Base-by-base conservation (phyloP, 2,329 filamentous ascomycete species). In the Ascochyta fabae region DNA sequence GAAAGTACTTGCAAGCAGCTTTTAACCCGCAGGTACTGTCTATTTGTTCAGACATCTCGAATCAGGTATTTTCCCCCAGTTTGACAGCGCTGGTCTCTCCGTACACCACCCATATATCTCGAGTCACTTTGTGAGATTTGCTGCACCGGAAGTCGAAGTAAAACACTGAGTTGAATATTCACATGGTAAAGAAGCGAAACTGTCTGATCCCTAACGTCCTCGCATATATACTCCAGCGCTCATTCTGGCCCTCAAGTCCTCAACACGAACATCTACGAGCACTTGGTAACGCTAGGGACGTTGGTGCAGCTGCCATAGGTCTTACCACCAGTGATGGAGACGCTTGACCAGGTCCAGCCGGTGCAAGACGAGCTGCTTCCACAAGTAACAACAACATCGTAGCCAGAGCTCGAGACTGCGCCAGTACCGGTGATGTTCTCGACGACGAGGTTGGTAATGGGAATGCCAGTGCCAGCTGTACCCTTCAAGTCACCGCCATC, bases 371-470 rank as follows among this genome's bases (percentile, higher is more conserved):
- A 75, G 31, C 78, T 81, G 29, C 67, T 74, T 8, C 80, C 84
- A 59, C 84, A 86, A 16, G 77, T 73, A n/a, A 80, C 68, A 15
- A 85, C 79, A 52, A 86, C 81, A 63, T 83, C 81, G 55, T 84
- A 70, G 33, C 81, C 56, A 2, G 68, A 71, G 3, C 72, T 76
- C 10, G 62, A 66, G 35, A 65, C 66, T 5, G 50, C 38, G 6
- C 71, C 70, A 12, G 61, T 52, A 6, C 81, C 81, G 1, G 72
- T 77, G 44, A 83, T 71, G 39, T 75, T 71, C 26, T 64, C 53
- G 8, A 83, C 45, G 0, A 70, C 74, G 12, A 83, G 67, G 19
- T 69, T 72, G 1, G 77, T 79, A 56, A 83, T 79, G 1, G 75
- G 75, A 4, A 83, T 77, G 23, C 76, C 79, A n/a, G 71, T 76